Percentiles rank a stretch among this genome's conserved stretches.
phyloP scores from a whole-genome alignment of 2,329 filamentous ascomycete genomes.

The Cadophora luteo-olivacea region DNA sequence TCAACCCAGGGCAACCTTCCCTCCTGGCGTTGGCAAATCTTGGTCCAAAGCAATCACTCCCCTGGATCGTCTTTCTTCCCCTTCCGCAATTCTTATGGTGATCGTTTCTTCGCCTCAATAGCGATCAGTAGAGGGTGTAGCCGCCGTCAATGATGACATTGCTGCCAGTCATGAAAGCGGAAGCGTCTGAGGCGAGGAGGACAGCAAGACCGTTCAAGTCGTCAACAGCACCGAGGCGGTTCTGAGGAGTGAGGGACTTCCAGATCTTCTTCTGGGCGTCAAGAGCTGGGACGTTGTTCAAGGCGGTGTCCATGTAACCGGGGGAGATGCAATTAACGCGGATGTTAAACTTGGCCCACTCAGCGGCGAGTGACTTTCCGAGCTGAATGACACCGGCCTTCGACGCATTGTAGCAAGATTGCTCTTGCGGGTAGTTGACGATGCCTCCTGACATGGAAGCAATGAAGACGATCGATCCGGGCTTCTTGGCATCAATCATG shows the following conservation, averaged over 20 bases:
- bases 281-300: conserved; percentile 79
- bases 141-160: conserved; percentile 55
- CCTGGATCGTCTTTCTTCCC: conserved; percentile 15
- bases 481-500: conserved; percentile 76
- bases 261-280: conserved; percentile 85
- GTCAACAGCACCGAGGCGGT: conserved; percentile 73
- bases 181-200: conserved; percentile 76
- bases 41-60: not conserved
- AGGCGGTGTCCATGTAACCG: conserved; percentile 83
- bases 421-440: conserved; percentile 87
- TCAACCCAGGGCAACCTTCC: not conserved
- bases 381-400: conserved; percentile 83
- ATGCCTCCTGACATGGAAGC: conserved; percentile 84
- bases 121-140: conserved; percentile 43
- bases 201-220: conserved; percentile 81
- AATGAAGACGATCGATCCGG: conserved; percentile 77
- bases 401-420: conserved; percentile 83
- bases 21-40: not conserved
- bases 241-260: conserved; percentile 76
- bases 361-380: conserved; percentile 80
- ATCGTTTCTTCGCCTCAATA: conserved; percentile 10
- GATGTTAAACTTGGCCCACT: conserved; percentile 83
- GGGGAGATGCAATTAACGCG: conserved; percentile 86
- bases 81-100: conserved; percentile 17
- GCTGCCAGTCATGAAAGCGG: conserved; percentile 77